Conservation (phyloP, 106 monocot genomes). For the Dendrobium huoshanense region DNA sequence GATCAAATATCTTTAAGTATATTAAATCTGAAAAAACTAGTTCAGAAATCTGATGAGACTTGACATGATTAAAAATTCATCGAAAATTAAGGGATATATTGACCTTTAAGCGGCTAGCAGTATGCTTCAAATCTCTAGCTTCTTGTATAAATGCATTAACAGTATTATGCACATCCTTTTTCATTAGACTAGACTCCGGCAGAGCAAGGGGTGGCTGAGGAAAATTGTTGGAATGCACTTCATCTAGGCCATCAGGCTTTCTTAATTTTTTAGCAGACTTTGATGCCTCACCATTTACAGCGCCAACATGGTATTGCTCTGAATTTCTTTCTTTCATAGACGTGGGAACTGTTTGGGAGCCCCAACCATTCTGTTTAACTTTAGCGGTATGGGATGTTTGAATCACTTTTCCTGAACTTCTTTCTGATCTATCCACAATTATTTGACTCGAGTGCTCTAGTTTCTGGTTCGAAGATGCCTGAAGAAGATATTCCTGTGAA, state of each 20-base stretch:
- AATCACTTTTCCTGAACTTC: constrained; percentile 22
- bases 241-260: constrained; percentile 15
- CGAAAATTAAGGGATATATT: not conserved
- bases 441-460: constrained; percentile 12
- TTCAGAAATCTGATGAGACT: no score
- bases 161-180: constrained; percentile 39
- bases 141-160: constrained; percentile 41
- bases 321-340: constrained; percentile 30
- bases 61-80: not conserved
- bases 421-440: constrained; percentile 19
- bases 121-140: constrained; percentile 22
- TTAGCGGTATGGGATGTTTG: not conserved
- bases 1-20: not conserved
- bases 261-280: constrained; percentile 21
- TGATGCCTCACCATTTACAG: constrained; percentile 19
- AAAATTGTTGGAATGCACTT: no score
- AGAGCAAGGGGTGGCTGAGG: no score
- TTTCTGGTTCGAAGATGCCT: constrained; percentile 4
- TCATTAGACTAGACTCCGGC: constrained; percentile 25
- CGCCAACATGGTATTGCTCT: constrained; percentile 19
- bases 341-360: not conserved
- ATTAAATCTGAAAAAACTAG: not conserved
- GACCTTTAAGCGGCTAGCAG: constrained; percentile 28
- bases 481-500: constrained; percentile 14
- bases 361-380: no score